Conservation (phyloP, 2,329 filamentous ascomycete species). For the Beauveria asiatica region DNA sequence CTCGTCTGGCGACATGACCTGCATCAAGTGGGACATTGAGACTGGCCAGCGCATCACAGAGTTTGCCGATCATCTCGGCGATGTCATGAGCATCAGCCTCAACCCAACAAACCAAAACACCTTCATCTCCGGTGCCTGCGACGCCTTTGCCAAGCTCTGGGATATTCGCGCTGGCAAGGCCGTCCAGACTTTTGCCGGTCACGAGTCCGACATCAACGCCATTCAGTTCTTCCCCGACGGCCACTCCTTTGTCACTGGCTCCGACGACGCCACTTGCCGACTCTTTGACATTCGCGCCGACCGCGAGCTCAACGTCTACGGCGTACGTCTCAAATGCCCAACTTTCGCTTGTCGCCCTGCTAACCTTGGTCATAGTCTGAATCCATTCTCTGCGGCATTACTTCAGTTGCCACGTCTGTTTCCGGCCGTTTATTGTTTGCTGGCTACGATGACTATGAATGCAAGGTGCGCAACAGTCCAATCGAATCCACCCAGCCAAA, state of each 20-base stretch:
- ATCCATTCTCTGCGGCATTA: slow-evolving; percentile 95
- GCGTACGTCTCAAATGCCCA: slow-evolving; percentile 37
- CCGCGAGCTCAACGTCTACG: slow-evolving; percentile 62
- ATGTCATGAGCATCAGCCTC: slow-evolving; percentile 99
- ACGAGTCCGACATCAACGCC: slow-evolving; percentile 98
- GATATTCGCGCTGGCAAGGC: slow-evolving; percentile 97
- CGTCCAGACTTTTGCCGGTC: slow-evolving; percentile 95
- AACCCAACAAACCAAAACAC: slow-evolving; percentile 99
- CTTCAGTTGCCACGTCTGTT: slow-evolving; percentile 94
- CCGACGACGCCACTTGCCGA: slow-evolving; percentile 93
- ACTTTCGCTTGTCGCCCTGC: background rate
- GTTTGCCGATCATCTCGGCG: slow-evolving; percentile 94
- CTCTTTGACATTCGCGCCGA: slow-evolving; percentile 97
- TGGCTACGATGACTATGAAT: slow-evolving; percentile 98
- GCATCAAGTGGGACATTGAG: slow-evolving; percentile 99
- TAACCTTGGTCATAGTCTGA: slow-evolving; percentile 59
- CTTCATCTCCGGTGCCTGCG: slow-evolving; percentile 98
- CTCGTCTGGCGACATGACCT: slow-evolving; percentile 98
- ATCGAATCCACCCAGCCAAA: slow-evolving; percentile 8
- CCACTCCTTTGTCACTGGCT: slow-evolving; percentile 95
- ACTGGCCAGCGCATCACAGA: slow-evolving; percentile 95
- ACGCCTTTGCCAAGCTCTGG: slow-evolving; percentile 97
- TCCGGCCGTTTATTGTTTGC: slow-evolving; percentile 92
- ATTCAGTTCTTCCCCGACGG: slow-evolving; percentile 99
- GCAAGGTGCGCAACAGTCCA: slow-evolving; percentile 64